Conservation (phyloP, 2,329 filamentous ascomycete genomes). For the Nothopassalora personata region DNA sequence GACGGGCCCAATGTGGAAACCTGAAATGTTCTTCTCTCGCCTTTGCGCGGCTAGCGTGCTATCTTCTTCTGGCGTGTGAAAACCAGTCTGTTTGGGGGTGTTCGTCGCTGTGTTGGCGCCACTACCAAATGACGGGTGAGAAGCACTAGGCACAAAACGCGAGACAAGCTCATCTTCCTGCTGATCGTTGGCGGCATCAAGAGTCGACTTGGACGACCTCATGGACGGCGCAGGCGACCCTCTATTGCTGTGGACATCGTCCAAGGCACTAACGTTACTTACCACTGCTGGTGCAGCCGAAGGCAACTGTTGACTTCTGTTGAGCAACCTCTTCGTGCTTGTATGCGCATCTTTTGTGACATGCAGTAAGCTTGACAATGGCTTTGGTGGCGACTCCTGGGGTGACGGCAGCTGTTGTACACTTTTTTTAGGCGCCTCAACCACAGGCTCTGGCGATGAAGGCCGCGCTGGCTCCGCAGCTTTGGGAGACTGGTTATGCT, state of each 20-base stretch:
- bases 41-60: constrained; percentile 14
- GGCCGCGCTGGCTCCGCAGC: neutral
- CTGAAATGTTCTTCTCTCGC: constrained; percentile 2
- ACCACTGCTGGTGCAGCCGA: constrained; percentile 26
- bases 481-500: neutral
- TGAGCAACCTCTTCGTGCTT: constrained; percentile 22
- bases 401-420: neutral
- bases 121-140: constrained; percentile 28
- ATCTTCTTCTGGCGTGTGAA: constrained; percentile 28
- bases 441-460: neutral
- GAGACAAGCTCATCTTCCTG: constrained; percentile 30
- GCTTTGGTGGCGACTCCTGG: constrained; percentile 10
- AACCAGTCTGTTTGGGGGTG: constrained; percentile 27
- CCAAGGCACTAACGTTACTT: constrained; percentile 30
- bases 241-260: constrained; percentile 26
- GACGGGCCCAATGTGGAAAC: constrained; percentile 20
- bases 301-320: constrained; percentile 21
- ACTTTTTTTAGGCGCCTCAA: neutral
- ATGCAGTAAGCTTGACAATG: constrained; percentile 18
- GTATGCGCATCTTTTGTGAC: constrained; percentile 26
- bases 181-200: constrained; percentile 15
- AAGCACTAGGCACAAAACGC: constrained; percentile 28
- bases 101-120: constrained; percentile 26
- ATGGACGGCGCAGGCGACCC: constrained; percentile 28
- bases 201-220: constrained; percentile 22